Evolutionary conservation across 1,284 basidiomycete species (phyloP), one percentile per base, ranked within the genome.

Genomic region (Marasmius tenuissimus): DNA sequence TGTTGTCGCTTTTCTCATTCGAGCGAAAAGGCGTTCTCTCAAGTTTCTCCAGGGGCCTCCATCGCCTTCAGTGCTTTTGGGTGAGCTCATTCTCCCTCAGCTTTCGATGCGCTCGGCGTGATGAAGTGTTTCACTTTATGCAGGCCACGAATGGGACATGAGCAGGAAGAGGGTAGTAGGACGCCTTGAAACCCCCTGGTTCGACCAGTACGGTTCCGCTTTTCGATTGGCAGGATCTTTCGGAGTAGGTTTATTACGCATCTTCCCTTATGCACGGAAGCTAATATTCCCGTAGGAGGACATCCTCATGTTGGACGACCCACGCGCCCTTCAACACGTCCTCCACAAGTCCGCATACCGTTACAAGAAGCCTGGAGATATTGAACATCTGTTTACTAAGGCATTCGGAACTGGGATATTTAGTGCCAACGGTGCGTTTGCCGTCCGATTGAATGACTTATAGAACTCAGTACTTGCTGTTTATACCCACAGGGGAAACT

Each of bases 121-220:
- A 47, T 47, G n/a, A 6, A 12, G n/a, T 27, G 27, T 8, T 20
- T 51, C 9, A 4, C 48, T 22, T n/a, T 48, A 8, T 51, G 35
- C 50, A 76, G 75, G 74, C 12, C 67, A 71, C 11, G 57, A 64
- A 58, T 39, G 56, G 48, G 62, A 67, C 0, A 2, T 72, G 9
- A 62, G 58, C 18, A 53, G 66, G 12, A 70, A 75, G 58, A 51
- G 70, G 12, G 69, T 76, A 58, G 73, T 75, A 0, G 75, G 75
- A 1, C 69, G 74, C 33, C 59, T 71, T 2, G 72, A 74, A 8
- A 70, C 69, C 55, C 52, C 68, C 45, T 75, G 69, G 66, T 63
- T 69, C 47, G 61, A 65, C 22, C 66, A 75, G 56, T 78, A 75
- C 59, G 76, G 76, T 11, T 63, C 65, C 0, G 68, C 69, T 0